Evolutionary conservation across 2,329 filamentous ascomycete species (phyloP), one percentile per base, ranked within the genome.

Genomic region (Penicillium sp.): DNA sequence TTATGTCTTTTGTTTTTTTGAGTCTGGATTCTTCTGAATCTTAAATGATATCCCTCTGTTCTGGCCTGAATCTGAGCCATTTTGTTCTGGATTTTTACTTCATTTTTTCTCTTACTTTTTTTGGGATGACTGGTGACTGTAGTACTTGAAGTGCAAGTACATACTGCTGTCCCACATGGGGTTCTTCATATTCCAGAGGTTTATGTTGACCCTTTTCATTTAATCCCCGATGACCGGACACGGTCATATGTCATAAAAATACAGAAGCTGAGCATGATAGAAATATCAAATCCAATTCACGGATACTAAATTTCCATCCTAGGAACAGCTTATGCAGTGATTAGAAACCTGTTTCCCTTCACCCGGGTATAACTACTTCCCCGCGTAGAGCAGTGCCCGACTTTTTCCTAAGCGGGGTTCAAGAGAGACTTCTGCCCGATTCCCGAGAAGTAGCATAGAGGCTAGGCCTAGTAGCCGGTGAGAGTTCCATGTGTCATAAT

Each of bases 41-140:
- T 58, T 55, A 48, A 58, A 58, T 60, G 58, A 61, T 61, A 57
- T 58, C 57, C 57, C 56, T 60, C 57, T 59, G 56, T 60, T 59
- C 50, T 47, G 51, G 46, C 49, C 23, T 18, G 16, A 4, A 48
- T 40, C 52, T 49, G 49, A 26, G 42, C 44, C 51, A 44, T 52
- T 42, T 50, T 48, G 34, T 50, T 40, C 35, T 45, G 42, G 42
- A 35, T 44, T 46, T 22, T 13, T 26, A 14, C 34, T 18, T 41
- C 10, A 22, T 14, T 37, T 18, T 41, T 40, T 50, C n/a, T 24
- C n/a, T n/a, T n/a, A n/a, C n/a, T 22, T 7, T 24, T 36, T 36
- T n/a, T 22, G 20, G 35, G 20, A 8, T 20, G 20, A n/a, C 18
- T 37, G 35, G 31, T 16, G 10, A 18, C 31, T 11, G 14, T 34